Base-by-base conservation (phyloP, 2,329 filamentous ascomycete genomes). In the Fusarium sp. region DNA sequence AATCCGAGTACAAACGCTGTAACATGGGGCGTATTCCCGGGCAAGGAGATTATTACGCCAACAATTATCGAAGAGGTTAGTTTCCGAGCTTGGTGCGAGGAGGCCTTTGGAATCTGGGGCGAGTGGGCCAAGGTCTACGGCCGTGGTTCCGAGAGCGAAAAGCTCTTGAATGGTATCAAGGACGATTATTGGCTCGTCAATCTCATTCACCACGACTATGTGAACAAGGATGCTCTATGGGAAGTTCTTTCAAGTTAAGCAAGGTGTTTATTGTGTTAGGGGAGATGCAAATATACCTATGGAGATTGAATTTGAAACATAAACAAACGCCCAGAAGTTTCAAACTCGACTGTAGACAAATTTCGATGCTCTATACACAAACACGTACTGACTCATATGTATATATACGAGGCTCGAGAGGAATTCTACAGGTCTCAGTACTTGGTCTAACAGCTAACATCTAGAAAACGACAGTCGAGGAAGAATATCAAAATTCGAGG, bases 1-100 rank as follows among this genome's bases (percentile, higher is more conserved):
- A 80, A 79, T 81, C 81, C 29, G 53, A 90, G 88, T 75, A 95
- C 97, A 30, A 98, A 98, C 77, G 94, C 95, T 0, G 96, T 99
- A 3, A 99, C 96, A 0, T 98, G 95, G 95, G 95, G 95, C 54
- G 93, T 94, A 1, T 98, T 98, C 81, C 92, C 93, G 0, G 94
- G 94, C 44, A 98, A 98, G 82, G 95, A 98, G 81, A 98, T 98
- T 77, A 89, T 97, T 62, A 97, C 95, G 24, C 95, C 95, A 5
- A 98, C 95, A 3, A 98, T 98, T 77, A 97, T 98, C 76, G 95
- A 98, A 79, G 93, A 95, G 73, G 93, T 97, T 54, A 96, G 92
- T 78, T 98, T 98, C 86, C 87, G 90, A 68, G 94, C 95, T 10
- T 99, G 96, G 96, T 88, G 90, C 61, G 96, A 98, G 78, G 96